A percentile compares a stretch with the other conserved stretches of the same genome.
phyloP scores from a whole-genome alignment of 805 yeast genomes.

The Yarrowia osloensis region DNA sequence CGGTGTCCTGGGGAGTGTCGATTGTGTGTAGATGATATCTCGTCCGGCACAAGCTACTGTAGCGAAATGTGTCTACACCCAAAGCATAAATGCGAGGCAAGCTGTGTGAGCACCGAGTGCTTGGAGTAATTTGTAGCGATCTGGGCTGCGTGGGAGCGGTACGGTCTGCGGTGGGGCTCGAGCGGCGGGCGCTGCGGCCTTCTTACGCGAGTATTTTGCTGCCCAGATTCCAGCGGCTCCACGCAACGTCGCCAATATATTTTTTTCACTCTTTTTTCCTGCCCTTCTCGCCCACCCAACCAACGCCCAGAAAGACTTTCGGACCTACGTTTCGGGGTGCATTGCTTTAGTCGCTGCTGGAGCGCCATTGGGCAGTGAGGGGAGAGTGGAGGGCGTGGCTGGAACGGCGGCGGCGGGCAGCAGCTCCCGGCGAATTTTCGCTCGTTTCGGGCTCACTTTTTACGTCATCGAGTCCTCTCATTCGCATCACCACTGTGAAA shows the following conservation, averaged over 20 bases:
- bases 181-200: no score
- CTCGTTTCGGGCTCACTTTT: no score
- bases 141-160: neutral
- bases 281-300: constrained; percentile 9
- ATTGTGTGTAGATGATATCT: neutral
- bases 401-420: no score
- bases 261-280: neutral
- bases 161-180: no score
- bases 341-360: neutral
- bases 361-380: neutral
- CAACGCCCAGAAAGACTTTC: constrained; percentile 11
- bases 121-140: constrained; percentile 17
- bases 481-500: neutral
- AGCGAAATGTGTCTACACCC: neutral
- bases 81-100: neutral
- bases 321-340: constrained; percentile 3
- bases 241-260: no score
- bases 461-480: no score
- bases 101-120: no score
- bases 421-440: no score
- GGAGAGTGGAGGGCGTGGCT: no score
- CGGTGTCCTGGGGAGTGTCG: neutral
- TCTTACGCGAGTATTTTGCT: neutral
- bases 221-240: no score
- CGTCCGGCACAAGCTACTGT: constrained; percentile 7